Conservation (phyloP, 2,329 filamentous ascomycete species). For the Talaromyces sp. region DNA sequence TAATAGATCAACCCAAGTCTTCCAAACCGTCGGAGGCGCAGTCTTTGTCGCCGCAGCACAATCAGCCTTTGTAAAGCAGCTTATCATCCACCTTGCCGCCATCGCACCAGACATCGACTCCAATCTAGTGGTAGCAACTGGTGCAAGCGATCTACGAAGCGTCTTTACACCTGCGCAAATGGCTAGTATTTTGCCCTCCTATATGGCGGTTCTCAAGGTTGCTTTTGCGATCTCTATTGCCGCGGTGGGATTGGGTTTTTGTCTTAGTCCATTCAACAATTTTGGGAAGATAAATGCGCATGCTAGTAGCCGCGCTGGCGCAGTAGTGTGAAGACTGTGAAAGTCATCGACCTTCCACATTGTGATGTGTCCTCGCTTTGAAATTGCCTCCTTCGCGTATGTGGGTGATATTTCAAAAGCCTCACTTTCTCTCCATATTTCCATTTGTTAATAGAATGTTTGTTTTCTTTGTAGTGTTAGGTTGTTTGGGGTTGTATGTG, state of each 20-base stretch:
- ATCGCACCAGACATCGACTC: not conserved
- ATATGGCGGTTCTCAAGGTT: slow-evolving; percentile 4
- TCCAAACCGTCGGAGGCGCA: slow-evolving; percentile 6
- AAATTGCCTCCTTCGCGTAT: not conserved
- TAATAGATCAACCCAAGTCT: not conserved
- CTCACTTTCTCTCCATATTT: not conserved
- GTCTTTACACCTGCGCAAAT: not conserved
- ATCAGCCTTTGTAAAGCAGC: not conserved
- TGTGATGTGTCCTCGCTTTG: not conserved
- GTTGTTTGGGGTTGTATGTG: too few relatives aligned
- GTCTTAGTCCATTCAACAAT: slow-evolving; percentile 1
- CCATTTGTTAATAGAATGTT: not conserved
- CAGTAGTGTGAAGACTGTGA: slow-evolving; percentile 7
- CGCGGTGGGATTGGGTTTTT: not conserved
- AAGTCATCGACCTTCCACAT: not conserved
- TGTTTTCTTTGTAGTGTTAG: too few relatives aligned
- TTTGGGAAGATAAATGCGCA: not conserved
- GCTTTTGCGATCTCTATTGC: not conserved
- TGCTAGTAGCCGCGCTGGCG: not conserved
- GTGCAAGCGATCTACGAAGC: not conserved
- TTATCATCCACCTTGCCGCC: not conserved
- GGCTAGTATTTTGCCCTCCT: not conserved
- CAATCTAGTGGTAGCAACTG: not conserved
- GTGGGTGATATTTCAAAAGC: not conserved
- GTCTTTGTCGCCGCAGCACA: not conserved